These are phyloP conservation scores for Xylaria sp. DNA, from an alignment of 2,329 filamentous ascomycete genomes.

Conservation along the genomic window DNA sequence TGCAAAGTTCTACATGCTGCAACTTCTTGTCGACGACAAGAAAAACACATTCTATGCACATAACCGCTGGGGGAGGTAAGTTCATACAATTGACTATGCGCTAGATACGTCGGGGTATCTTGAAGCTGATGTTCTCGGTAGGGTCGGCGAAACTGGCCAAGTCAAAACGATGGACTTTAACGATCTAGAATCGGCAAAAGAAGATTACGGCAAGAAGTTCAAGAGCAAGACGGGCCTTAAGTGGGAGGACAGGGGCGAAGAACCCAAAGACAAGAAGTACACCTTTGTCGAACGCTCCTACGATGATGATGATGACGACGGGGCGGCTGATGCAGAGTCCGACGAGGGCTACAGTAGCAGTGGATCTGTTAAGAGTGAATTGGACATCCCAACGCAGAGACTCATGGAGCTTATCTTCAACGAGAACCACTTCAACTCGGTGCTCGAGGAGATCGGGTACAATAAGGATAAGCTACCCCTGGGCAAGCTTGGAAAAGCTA, in stretches of 20 bases:
- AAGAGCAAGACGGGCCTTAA: conserved; percentile 37
- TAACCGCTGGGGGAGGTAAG: conserved; percentile 36
- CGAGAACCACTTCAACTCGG: conserved; percentile 71
- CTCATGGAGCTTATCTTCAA: conserved; percentile 87
- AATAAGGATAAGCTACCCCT: conserved; percentile 80
- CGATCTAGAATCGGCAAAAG: conserved; percentile 32
- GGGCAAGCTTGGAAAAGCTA: conserved; percentile 81
- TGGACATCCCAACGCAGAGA: conserved; percentile 55
- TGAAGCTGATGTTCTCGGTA: neutral
- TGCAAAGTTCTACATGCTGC: conserved; percentile 36
- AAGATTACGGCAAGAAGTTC: conserved; percentile 35
- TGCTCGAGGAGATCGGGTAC: conserved; percentile 73
- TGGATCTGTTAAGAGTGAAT: conserved; percentile 28
- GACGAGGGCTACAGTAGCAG: conserved; percentile 30
- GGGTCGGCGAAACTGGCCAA: conserved; percentile 38
- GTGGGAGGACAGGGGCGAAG: conserved; percentile 34
- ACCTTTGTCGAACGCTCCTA: conserved; percentile 36
- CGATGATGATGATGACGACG: conserved; percentile 29
- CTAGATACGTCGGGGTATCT: neutral
- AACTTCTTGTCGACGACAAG: conserved; percentile 34
- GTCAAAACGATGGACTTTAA: conserved; percentile 36
- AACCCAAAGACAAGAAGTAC: conserved; percentile 37
- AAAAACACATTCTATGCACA: conserved; percentile 30
- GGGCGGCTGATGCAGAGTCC: conserved; percentile 19
- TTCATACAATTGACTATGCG: too few species aligned